Conservation (phyloP, 2,329 filamentous ascomycete species). For the Cordyceps cicadae region DNA sequence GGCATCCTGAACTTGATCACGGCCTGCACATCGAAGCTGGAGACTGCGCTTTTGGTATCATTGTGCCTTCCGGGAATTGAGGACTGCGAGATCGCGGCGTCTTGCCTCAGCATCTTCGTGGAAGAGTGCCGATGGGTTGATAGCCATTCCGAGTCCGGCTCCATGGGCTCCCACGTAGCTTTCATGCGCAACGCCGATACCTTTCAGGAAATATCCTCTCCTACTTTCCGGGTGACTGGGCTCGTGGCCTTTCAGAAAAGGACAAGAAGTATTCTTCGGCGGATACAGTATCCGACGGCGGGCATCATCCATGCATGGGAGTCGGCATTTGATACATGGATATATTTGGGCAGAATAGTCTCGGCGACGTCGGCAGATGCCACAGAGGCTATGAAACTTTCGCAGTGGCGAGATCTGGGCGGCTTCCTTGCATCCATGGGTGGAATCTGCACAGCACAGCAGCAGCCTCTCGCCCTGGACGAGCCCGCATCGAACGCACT, state of each 20-base stretch:
- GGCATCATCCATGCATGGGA: slow-evolving; percentile 64
- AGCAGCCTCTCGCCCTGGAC: slow-evolving; percentile 48
- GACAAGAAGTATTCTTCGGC: slow-evolving; percentile 49
- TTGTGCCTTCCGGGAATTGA: slow-evolving; percentile 59
- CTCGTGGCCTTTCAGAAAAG: slow-evolving; percentile 63
- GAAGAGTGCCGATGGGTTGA: slow-evolving; percentile 52
- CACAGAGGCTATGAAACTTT: slow-evolving; percentile 47
- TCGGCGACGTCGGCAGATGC: slow-evolving; percentile 42
- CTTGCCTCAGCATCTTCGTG: slow-evolving; percentile 53
- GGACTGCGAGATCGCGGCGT: slow-evolving; percentile 55
- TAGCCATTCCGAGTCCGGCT: slow-evolving; percentile 35
- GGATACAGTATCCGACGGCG: slow-evolving; percentile 53
- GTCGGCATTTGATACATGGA: slow-evolving; percentile 56
- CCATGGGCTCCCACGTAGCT: slow-evolving; percentile 39
- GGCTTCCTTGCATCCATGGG: slow-evolving; percentile 60
- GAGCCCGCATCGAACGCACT: slow-evolving; percentile 49
- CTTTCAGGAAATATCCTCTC: slow-evolving; percentile 55
- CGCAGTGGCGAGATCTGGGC: slow-evolving; percentile 62
- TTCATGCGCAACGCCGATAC: slow-evolving; percentile 53
- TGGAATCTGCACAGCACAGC: slow-evolving; percentile 55
- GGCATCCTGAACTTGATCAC: slow-evolving; percentile 47
- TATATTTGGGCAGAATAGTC: slow-evolving; percentile 55
- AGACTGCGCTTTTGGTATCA: slow-evolving; percentile 54
- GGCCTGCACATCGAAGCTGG: slow-evolving; percentile 45
- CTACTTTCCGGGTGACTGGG: slow-evolving; percentile 57